Evolutionary conservation across 2,329 filamentous ascomycete species (phyloP).

Genomic region (Aspergillus luchuensis): DNA sequence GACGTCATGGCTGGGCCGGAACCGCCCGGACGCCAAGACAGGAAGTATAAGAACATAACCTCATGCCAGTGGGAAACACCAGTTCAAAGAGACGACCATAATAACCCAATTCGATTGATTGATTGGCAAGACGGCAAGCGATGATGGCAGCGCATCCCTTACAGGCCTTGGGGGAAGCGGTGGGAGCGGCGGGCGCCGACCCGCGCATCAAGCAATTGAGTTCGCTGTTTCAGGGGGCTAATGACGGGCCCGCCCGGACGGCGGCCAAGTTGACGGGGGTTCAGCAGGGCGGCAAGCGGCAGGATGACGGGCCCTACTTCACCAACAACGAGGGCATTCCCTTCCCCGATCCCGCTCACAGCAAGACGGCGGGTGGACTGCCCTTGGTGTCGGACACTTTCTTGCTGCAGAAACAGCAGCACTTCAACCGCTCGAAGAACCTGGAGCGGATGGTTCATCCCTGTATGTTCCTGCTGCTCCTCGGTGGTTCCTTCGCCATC

Average conservation of each 20-base stretch:
- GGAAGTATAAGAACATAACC: no score
- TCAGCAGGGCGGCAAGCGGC: slow-evolving; percentile 48
- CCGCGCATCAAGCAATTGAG: slow-evolving; percentile 34
- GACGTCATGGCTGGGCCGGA: no score
- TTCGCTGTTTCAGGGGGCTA: slow-evolving; percentile 44
- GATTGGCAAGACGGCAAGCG: no score
- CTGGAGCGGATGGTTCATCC: slow-evolving; percentile 46
- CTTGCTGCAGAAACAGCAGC: slow-evolving; percentile 58
- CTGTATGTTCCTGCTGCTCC: slow-evolving; percentile 13
- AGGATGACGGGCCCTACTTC: slow-evolving; percentile 55
- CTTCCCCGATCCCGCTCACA: slow-evolving; percentile 53
- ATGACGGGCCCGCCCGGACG: slow-evolving; percentile 56
- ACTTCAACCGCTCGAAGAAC: slow-evolving; percentile 59
- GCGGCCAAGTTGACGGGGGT: slow-evolving; percentile 55
- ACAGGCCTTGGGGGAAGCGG: slow-evolving; percentile 28
- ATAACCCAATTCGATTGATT: no score
- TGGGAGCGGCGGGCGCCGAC: slow-evolving; percentile 45
- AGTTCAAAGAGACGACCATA: no score
- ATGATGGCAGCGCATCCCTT: no score
- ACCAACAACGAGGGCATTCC: slow-evolving; percentile 59
- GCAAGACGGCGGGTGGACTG: slow-evolving; percentile 57
- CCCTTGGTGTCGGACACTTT: slow-evolving; percentile 55
- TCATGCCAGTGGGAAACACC: no score
- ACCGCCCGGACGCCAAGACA: no score
- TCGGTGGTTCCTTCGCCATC: no score